Evolutionary conservation across 441 rosid species (phyloP).

Genomic region (Pelargonium citronellum): DNA sequence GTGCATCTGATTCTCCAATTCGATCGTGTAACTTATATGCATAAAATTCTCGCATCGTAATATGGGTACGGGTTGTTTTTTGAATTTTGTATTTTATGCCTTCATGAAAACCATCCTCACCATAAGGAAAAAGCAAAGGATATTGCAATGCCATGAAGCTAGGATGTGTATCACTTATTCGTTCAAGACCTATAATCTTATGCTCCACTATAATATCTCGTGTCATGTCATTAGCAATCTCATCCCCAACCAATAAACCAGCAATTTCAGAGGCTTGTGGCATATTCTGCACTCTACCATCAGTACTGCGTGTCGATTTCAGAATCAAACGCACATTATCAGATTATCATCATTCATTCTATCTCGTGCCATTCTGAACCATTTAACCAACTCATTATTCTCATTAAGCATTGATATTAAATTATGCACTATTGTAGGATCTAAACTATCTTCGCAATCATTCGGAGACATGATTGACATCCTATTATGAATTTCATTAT

Average conservation of each 20-base stretch:
- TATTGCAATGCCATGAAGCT: constrained; percentile 7
- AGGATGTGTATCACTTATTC: neutral
- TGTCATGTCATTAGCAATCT: neutral
- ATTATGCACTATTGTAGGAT: neutral
- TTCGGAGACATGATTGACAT: no score
- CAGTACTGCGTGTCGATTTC: neutral
- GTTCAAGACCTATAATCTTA: neutral
- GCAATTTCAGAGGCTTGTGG: constrained; percentile 1
- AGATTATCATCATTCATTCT: neutral
- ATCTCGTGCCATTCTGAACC: neutral
- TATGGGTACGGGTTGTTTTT: no score
- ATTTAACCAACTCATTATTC: neutral
- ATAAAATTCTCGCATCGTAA: neutral
- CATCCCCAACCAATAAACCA: constrained; percentile 6
- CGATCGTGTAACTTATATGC: neutral
- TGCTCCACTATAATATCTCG: constrained; percentile 4
- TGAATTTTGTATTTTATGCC: neutral
- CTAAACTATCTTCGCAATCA: neutral
- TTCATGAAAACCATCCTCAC: constrained; percentile 6
- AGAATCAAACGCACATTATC: neutral
- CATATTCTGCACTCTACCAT: neutral
- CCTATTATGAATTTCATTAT: neutral
- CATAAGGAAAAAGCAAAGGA: no score
- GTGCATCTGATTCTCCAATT: neutral
- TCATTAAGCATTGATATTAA: constrained; percentile 1